Percentiles rank a stretch among this genome's conserved stretches.
Conservation (phyloP, 2,329 filamentous ascomycete species). For the Colletotrichum limetticola region DNA sequence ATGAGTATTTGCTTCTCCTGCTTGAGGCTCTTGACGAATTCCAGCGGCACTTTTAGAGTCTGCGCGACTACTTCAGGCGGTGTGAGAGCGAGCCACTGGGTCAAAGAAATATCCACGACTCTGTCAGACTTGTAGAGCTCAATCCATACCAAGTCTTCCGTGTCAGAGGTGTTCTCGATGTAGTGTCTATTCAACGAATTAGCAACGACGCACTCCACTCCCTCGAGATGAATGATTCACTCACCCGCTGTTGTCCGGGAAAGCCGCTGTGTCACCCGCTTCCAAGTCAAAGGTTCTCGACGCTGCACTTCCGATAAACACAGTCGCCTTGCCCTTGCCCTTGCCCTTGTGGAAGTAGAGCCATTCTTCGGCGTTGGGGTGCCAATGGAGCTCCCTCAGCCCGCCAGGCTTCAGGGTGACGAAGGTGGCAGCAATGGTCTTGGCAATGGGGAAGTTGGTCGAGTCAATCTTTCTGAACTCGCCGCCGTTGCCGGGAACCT, state of each 20-base stretch:
- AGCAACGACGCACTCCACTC: neutral
- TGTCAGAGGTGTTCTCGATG: constrained; percentile 74
- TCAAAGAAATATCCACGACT: constrained; percentile 73
- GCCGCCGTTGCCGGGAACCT: constrained; percentile 70
- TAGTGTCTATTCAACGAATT: constrained; percentile 61
- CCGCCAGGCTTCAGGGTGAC: constrained; percentile 72
- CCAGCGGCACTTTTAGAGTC: constrained; percentile 66
- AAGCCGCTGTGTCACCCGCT: constrained; percentile 75
- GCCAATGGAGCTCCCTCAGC: constrained; percentile 76
- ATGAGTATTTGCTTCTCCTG: constrained; percentile 72
- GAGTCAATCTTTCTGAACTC: constrained; percentile 73
- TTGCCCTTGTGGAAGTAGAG: constrained; percentile 74
- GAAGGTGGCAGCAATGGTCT: constrained; percentile 73
- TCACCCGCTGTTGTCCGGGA: constrained; percentile 71
- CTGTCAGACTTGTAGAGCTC: constrained; percentile 77
- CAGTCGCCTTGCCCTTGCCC: constrained; percentile 68
- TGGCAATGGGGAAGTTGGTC: constrained; percentile 73
- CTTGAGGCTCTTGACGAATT: constrained; percentile 67
- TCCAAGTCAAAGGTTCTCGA: constrained; percentile 75
- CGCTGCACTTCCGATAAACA: constrained; percentile 70
- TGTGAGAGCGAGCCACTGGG: constrained; percentile 76
- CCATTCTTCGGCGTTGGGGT: constrained; percentile 78
- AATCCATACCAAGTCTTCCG: constrained; percentile 73
- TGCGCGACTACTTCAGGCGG: constrained; percentile 71
- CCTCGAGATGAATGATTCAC: constrained; percentile 31